Evolutionary conservation across 257 asterid genomes (phyloP), one percentile per base, ranked within the genome.

Genomic region (Solanum ahanhuiri): DNA sequence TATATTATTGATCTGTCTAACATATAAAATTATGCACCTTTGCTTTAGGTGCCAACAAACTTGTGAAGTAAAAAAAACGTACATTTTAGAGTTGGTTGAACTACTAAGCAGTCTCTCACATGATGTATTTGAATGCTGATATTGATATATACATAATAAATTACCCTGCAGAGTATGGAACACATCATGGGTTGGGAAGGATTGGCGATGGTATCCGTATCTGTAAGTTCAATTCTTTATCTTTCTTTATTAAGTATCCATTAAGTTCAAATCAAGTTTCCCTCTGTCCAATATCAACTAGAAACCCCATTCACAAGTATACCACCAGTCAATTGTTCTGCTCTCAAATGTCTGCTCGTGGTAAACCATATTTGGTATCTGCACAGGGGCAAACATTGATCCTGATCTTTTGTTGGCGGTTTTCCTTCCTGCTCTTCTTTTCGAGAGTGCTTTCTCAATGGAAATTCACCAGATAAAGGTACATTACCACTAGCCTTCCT

Each of bases 401-500:
- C 99, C 99, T n/a, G 94, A 96, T 88, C 98, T 96, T 91, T 95
- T 96, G 76, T 89, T 96, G 95, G 98, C 98, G 43, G 97, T 96
- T 85, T 96, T 96, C 92, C 99, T 96, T 88, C 99, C 99, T 33
- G 98, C 99, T 15, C 98, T 96, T 88, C 99, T 96, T 86, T 96
- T 95, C 51, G 98, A 96, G 94, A 94, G 99, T 89, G 92, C 99
- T 35, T 96, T 96, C 90, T 91, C 92, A 41, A 93, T 96, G 99
- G 99, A 95, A 93, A 92, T 94, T 83, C 99, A 96, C 93, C 98
- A 94, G 93, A 96, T 96, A 90, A 96, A 96, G 99, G 99, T 95
- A 83, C 90, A 85, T 87, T 58, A 51, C 33, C 84, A 34, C 17
- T 81, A 10, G 30, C 84, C 67, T 48, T 33, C 41, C 43, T 45